Percentiles rank a stretch among this genome's conserved stretches.
phyloP scores from a whole-genome alignment of 306 rosid species.

The Castanopsis chinensis region DNA sequence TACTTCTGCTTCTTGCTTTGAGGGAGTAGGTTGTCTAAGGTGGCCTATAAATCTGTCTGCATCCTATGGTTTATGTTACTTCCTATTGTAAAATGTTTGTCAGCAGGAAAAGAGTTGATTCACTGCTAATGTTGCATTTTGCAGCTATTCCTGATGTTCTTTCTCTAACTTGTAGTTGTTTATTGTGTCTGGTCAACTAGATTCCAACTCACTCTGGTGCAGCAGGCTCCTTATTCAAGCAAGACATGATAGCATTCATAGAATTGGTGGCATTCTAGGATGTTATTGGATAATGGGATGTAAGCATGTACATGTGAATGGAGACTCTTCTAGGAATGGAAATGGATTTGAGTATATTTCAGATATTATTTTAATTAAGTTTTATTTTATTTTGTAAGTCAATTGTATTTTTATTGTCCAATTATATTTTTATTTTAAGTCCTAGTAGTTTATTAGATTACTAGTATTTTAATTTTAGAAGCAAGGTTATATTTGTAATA shows the following conservation, averaged over 20 bases:
- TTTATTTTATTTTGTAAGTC: too few species aligned
- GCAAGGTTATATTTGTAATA: too few species aligned
- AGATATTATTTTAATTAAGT: constrained; percentile 29
- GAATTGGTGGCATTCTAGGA: background rate
- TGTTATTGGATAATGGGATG: constrained; percentile 60
- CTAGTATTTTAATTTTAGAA: too few species aligned
- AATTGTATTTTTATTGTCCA: too few species aligned
- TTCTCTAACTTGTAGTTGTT: background rate
- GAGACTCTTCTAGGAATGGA: constrained; percentile 75
- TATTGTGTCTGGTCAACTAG: background rate
- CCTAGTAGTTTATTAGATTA: too few species aligned
- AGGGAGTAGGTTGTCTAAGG: background rate
- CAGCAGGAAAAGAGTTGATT: background rate
- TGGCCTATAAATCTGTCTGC: too few species aligned
- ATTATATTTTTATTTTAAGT: too few species aligned
- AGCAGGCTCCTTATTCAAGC: background rate
- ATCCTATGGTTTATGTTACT: background rate
- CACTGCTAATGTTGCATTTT: background rate
- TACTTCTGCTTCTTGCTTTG: background rate
- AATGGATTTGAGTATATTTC: constrained; percentile 71
- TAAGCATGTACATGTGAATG: constrained; percentile 76
- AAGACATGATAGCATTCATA: background rate
- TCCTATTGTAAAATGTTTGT: too few species aligned
- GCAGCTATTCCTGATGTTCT: background rate
- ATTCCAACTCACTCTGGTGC: background rate